Evolutionary conservation across 495 filamentous ascomycete species (phyloP).

Genomic region (Annulohypoxylon bovei): DNA sequence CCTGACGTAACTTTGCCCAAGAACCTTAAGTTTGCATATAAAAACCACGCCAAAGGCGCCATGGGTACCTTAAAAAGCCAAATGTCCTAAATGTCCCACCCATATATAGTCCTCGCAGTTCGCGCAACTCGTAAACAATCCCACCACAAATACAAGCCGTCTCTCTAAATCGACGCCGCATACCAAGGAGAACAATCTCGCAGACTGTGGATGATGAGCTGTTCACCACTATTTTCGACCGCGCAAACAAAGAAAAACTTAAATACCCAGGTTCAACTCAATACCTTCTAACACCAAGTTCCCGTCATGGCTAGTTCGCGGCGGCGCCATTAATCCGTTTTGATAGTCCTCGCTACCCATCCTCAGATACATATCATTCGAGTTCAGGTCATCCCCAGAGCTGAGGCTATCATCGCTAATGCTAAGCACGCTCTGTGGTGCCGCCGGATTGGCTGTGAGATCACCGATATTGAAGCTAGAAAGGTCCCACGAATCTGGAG

Average conservation of each 20-base stretch:
- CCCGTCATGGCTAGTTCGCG: constrained; percentile 45
- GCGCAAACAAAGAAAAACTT: constrained; percentile 13
- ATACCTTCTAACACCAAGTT: constrained; percentile 55
- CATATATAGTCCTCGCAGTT: constrained; percentile 10
- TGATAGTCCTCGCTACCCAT: constrained; percentile 50
- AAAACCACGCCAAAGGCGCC: constrained; percentile 7
- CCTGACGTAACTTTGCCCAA: constrained; percentile 12
- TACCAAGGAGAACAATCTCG: constrained; percentile 16
- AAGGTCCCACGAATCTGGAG: constrained; percentile 66
- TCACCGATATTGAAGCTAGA: constrained; percentile 58
- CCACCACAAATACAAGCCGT: constrained; percentile 13
- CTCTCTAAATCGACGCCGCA: constrained; percentile 33
- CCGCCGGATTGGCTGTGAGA: constrained; percentile 50
- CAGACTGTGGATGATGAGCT: constrained; percentile 5
- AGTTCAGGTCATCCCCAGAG: constrained; percentile 58
- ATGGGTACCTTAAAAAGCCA: constrained; percentile 28
- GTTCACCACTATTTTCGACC: neutral
- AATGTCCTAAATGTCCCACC: constrained; percentile 22
- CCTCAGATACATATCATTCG: constrained; percentile 49
- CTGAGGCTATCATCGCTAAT: constrained; percentile 81
- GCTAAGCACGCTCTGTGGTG: constrained; percentile 75
- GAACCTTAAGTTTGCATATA: constrained; percentile 6
- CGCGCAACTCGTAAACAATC: constrained; percentile 14
- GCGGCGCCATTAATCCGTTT: constrained; percentile 40
- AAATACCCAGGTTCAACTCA: constrained; percentile 54